A percentile compares a stretch with the other conserved stretches of the same genome.
These are phyloP conservation scores for Peronospora tabacina DNA, from an alignment of 352 stramenopile genomes.

Conservation along the genomic window DNA sequence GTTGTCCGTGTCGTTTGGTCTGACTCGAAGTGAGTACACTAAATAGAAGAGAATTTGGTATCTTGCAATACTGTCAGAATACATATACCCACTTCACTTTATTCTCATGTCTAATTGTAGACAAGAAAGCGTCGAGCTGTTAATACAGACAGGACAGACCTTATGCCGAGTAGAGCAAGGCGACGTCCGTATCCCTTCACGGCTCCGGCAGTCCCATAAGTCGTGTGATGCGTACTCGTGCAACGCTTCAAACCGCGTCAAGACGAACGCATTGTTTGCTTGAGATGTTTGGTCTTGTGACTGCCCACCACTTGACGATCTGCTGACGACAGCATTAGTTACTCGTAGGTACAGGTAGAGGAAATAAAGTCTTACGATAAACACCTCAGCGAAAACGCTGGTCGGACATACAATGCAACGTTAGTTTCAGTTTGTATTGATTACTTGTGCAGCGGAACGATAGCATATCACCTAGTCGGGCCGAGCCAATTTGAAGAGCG, in stretches of 20 bases:
- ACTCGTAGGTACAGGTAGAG: no score
- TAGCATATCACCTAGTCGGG: not conserved
- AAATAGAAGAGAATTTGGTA: constrained; percentile 4
- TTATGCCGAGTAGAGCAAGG: constrained; percentile 6
- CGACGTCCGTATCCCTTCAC: constrained; percentile 18
- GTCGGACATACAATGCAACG: no score
- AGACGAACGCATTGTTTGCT: constrained; percentile 11
- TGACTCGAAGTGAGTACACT: constrained; percentile 12
- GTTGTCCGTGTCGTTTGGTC: constrained; percentile 10
- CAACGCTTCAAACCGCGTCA: constrained; percentile 13
- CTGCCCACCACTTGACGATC: constrained; percentile 1
- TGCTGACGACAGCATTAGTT: no score
- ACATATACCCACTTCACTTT: not conserved
- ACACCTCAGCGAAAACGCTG: no score
- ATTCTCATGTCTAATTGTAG: constrained; percentile 15
- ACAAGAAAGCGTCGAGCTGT: constrained; percentile 14
- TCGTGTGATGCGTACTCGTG: not conserved
- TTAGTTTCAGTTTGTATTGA: not conserved
- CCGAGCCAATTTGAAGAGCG: constrained; percentile 2
- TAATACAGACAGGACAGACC: constrained; percentile 2
- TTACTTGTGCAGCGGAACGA: constrained; percentile 14
- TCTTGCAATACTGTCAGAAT: not conserved
- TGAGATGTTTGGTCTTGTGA: no score
- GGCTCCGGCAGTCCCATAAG: not conserved
- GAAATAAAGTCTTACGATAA: not conserved